A percentile compares a stretch with the other conserved stretches of the same genome.
Conservation (phyloP, 306 rosid species). For the Cicer bijugum region DNA sequence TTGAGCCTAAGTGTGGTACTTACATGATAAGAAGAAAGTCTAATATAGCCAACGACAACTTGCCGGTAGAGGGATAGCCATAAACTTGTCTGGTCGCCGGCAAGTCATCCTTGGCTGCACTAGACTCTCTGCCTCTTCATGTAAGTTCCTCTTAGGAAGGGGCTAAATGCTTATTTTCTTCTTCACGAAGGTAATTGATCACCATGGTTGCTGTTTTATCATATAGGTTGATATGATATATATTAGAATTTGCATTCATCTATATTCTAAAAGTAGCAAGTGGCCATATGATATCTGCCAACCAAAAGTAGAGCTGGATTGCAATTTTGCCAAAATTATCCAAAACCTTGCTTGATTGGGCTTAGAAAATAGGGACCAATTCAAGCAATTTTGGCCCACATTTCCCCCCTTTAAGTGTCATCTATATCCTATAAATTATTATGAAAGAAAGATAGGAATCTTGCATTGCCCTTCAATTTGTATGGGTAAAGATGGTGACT, state of each 20-base stretch:
- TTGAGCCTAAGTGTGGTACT: slow-evolving; percentile 47
- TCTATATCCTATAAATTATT: slow-evolving; percentile 41
- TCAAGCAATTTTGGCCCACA: slow-evolving; percentile 44
- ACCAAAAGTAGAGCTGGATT: slow-evolving; percentile 42
- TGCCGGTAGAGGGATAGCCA: slow-evolving; percentile 41
- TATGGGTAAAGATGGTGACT: slow-evolving; percentile 30
- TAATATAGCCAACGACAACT: slow-evolving; percentile 62
- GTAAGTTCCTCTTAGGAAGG: slow-evolving; percentile 54
- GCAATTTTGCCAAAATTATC: slow-evolving; percentile 42
- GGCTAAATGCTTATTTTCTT: neutral
- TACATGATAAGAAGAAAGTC: slow-evolving; percentile 56
- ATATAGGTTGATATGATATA: slow-evolving; percentile 5
- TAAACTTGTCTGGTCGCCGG: slow-evolving; percentile 40
- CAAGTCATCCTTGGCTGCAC: slow-evolving; percentile 73
- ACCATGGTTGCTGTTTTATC: neutral
- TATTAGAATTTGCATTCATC: slow-evolving; percentile 34
- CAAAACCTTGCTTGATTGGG: slow-evolving; percentile 49
- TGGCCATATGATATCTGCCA: slow-evolving; percentile 44
- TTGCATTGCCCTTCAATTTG: slow-evolving; percentile 34
- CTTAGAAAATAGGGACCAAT: slow-evolving; percentile 50
- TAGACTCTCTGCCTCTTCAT: slow-evolving; percentile 52
- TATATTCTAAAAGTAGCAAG: slow-evolving; percentile 47
- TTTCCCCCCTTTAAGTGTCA: slow-evolving; percentile 14
- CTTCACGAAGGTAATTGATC: slow-evolving; percentile 34
- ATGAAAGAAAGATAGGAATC: slow-evolving; percentile 46